Evolutionary conservation across 1,139 yeast genomes (phyloP).

Genomic region (Debaryomyces sp.): DNA sequence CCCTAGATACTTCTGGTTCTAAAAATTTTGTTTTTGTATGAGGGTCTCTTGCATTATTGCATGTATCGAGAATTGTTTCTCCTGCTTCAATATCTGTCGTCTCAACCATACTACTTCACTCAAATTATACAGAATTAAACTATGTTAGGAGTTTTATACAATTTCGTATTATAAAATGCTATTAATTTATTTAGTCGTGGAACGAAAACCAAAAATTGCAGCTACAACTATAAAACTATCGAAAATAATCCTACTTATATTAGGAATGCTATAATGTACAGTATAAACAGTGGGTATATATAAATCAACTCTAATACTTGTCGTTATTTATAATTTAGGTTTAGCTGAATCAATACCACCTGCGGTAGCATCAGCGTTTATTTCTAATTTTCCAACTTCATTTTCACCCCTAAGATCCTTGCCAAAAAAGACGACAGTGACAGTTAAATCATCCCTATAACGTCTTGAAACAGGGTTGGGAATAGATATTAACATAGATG

Average conservation of each 20-base stretch:
- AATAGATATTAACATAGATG: constrained; percentile 83
- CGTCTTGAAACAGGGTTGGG: constrained; percentile 93
- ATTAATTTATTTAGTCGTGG: constrained; percentile 1
- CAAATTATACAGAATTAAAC: background rate
- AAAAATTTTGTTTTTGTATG: constrained; percentile 2
- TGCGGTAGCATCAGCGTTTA: constrained; percentile 60
- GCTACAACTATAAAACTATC: background rate
- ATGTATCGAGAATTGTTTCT: background rate
- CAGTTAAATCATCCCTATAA: constrained; percentile 94
- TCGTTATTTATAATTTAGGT: constrained; percentile 44
- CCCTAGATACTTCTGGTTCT: background rate
- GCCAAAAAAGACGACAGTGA: constrained; percentile 92
- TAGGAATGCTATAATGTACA: constrained; percentile 7
- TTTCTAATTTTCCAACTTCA: constrained; percentile 53
- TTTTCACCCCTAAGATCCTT: constrained; percentile 46
- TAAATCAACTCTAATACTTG: constrained; percentile 5
- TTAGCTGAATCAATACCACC: constrained; percentile 53
- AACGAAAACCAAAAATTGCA: background rate
- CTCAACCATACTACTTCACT: background rate
- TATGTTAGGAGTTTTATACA: background rate
- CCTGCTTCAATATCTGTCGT: background rate
- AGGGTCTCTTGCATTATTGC: background rate
- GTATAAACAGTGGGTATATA: constrained; percentile 4
- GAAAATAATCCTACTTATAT: background rate
- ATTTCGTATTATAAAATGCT: background rate